A percentile compares a stretch with the other conserved stretches of the same genome.
Conservation (phyloP, 2,329 filamentous ascomycete species). For the Colletotrichum sojae region DNA sequence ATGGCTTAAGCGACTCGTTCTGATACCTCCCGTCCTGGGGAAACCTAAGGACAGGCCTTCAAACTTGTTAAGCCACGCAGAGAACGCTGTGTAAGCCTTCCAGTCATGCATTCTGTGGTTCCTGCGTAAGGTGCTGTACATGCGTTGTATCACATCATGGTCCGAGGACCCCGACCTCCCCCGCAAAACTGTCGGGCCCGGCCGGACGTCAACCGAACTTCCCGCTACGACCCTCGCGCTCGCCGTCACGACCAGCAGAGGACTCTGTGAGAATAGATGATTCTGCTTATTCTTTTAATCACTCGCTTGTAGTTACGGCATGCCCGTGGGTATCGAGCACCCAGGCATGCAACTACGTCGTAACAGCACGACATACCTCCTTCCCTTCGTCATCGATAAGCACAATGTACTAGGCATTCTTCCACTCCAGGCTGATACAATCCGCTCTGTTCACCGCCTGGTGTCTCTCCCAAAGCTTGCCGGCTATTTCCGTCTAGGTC, state of each 20-base stretch:
- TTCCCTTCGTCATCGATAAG: neutral
- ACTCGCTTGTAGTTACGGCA: neutral
- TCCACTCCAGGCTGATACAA: neutral
- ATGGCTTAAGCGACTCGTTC: neutral
- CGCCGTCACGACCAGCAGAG: too few relatives aligned
- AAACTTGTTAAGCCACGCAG: neutral
- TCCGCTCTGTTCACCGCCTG: neutral
- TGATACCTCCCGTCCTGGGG: too few relatives aligned
- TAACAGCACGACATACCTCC: neutral
- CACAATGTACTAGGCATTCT: neutral
- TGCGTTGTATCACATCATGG: conserved; percentile 1
- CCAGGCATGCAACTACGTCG: neutral
- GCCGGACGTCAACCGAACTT: neutral
- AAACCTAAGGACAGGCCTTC: too few relatives aligned
- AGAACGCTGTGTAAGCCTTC: neutral
- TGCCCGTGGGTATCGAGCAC: neutral
- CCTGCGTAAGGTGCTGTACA: neutral
- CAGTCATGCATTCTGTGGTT: neutral
- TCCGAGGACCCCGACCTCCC: neutral
- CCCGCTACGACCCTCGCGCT: neutral
- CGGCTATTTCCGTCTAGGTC: neutral
- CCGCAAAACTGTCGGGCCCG: neutral
- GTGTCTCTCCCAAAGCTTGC: neutral
- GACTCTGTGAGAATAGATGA: neutral
- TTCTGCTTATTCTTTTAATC: neutral